Evolutionary conservation across 108 stramenopile species (phyloP), one percentile per base, ranked within the genome.

Genomic region (Fistulifera pelliculosa): DNA sequence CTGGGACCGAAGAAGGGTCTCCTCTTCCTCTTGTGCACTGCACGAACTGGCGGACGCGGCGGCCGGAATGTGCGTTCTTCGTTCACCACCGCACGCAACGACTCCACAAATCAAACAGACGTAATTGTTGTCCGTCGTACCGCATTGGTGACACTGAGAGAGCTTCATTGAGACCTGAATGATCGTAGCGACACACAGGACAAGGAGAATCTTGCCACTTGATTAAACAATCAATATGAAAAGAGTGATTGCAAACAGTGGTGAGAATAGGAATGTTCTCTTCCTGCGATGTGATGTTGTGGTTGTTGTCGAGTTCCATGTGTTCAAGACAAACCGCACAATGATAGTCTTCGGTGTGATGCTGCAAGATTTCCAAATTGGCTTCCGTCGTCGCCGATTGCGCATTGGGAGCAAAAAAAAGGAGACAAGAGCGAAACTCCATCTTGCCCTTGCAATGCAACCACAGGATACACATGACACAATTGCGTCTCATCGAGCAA

Each of bases 161-260:
- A 1, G 81, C 67, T 60, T 83, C 83, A 47, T 94, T 89, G 50
- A 87, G 69, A 45, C 89, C 88, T 42, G 88, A 80, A 70, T 93
- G 90, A 58, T 93, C 85, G 57, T 86, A 93, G 40, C 95, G 68
- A 65, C 95, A 96, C 0, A 96, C 95, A 1, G 94, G 93, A 58
- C 95, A 96, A 0, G 90, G 86, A 17, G 85, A 75, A 60, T 85
- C 92, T 56, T 87, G 71, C 72, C 92, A 94, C 56, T 74, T 79
- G 24, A 69, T 47, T 19, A 94, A 59, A 51, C 95, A 96, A 42
- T 86, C 80, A 35, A 87, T 70, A 64, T 96, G 95, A 56, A 96
- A 96, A 11, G 82, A 81, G 70, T 96, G 95, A 61, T 96, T 96
- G 62, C 95, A 96, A 49, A 91, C 90, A 7, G 95, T 96, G 6